Base-by-base conservation (phyloP, 73 alveolate species). In the Breviolum minutum region DNA sequence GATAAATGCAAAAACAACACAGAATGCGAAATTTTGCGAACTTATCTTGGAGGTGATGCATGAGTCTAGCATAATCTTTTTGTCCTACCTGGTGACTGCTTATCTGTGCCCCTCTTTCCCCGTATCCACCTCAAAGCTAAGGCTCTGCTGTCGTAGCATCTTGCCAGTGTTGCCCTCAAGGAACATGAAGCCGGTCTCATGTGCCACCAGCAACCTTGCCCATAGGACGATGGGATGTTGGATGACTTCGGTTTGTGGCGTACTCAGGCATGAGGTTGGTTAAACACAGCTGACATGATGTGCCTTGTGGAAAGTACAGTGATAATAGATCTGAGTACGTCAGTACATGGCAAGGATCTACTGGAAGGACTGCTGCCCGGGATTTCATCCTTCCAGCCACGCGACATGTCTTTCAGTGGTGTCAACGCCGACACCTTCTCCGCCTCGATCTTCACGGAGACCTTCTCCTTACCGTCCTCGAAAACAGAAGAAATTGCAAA, bases 151-250 rank as follows among this genome's bases (percentile, higher is more conserved):
- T 79, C 70, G 63, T 14, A 8, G 64, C 76, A 61, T 54, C 64
- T 86, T 54, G 26, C 92, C 76, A 6, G 16, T 48, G 64, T 17
- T 27, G 30, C 27, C 64, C 24, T n/a, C 40, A n/a, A 86, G 80
- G 48, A 86, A 86, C 77, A 86, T 5, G 80, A 86, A 86, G 94
- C 94, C 94, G 14, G 94, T 86, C 40, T 86, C 94, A 63, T 86
- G 94, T 12, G 94, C 94, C 27, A 86, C 54, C 80, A 86, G 8
- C 63, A 86, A 22, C 92, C 92, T 68, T 40, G 54, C 54, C 54
- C 54, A 3, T 40, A 40, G 54, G 54, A 40, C 54, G 54, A 40
- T 40, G 54, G 54, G 54, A 40, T 40, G 54, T 40, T 40, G 54
- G 54, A 40, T 40, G 54, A 40, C 54, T 40, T 40, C 54, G 54